Conservation (phyloP, 805 yeast genomes). For the Candida insectorum region DNA sequence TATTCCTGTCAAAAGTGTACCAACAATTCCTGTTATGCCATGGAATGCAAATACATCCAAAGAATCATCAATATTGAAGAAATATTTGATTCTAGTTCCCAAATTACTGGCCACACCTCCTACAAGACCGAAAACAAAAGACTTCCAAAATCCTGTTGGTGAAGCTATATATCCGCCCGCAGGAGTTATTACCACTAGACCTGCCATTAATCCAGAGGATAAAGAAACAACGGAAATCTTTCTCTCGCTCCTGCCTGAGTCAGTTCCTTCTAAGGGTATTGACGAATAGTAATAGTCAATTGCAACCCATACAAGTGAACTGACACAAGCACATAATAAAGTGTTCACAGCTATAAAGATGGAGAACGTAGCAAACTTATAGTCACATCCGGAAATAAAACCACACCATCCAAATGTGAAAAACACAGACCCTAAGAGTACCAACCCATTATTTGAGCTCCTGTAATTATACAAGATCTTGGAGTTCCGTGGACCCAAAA, state of each 20-base stretch:
- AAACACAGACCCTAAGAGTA: conserved; percentile 32
- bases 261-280: conserved; percentile 32
- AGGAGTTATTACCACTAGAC: conserved; percentile 41
- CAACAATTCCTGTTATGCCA: conserved; percentile 39
- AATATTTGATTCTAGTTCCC: conserved; percentile 39
- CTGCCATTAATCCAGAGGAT: conserved; percentile 39
- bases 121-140: conserved; percentile 35
- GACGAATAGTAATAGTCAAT: conserved; percentile 39
- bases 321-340: conserved; percentile 28
- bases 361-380: conserved; percentile 30
- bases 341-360: conserved; percentile 31
- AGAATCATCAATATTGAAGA: conserved; percentile 38
- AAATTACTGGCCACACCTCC: conserved; percentile 36
- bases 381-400: conserved; percentile 42
- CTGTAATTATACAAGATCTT: conserved; percentile 34
- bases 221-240: conserved; percentile 37
- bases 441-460: conserved; percentile 30
- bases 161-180: conserved; percentile 40
- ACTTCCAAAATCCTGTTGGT: conserved; percentile 36
- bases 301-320: conserved; percentile 34
- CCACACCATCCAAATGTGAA: conserved; percentile 40
- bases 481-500: conserved; percentile 41
- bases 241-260: conserved; percentile 13
- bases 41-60: conserved; percentile 43
- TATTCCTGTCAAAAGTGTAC: conserved; percentile 38